phyloP scores from a whole-genome alignment of 164 flowering plant species.

The Liriodendron chinense region DNA sequence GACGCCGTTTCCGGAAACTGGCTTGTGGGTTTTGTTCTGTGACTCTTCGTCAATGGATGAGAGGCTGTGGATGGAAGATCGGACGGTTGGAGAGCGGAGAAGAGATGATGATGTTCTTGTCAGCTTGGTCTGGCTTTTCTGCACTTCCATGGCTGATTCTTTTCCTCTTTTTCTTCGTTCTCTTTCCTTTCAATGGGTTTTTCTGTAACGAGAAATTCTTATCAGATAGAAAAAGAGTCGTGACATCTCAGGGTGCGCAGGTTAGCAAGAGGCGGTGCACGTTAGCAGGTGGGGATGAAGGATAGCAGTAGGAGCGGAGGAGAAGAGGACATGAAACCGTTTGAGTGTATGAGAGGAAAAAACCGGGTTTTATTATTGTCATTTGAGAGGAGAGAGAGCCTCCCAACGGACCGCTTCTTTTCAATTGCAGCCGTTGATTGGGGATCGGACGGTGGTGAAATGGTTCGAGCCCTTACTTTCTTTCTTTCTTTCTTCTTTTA shows the following conservation, averaged over 20 bases:
- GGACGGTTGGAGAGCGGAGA: constrained; percentile 76
- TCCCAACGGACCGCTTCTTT: constrained; percentile 20
- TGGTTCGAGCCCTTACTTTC: background rate
- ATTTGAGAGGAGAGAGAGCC: constrained; percentile 8
- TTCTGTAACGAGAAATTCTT: constrained; percentile 41
- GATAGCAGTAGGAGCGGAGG: background rate
- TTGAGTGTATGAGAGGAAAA: background rate
- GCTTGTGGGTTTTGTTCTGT: constrained; percentile 26
- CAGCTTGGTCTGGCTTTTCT: constrained; percentile 54
- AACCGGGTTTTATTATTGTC: background rate
- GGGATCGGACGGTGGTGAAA: background rate
- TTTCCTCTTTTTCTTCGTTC: background rate
- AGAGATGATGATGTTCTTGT: constrained; percentile 75
- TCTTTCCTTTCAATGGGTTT: constrained; percentile 3
- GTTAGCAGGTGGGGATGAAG: constrained; percentile 17
- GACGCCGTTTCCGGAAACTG: constrained; percentile 14
- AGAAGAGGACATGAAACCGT: background rate
- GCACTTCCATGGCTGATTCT: constrained; percentile 48
- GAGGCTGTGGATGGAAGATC: constrained; percentile 72
- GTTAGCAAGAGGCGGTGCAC: constrained; percentile 8
- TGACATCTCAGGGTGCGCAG: constrained; percentile 34
- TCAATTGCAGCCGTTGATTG: constrained; percentile 15
- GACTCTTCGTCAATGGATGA: constrained; percentile 47
- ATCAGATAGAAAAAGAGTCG: constrained; percentile 23
- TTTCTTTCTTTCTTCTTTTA: background rate